These are phyloP conservation scores for Candida morakotiae DNA, from an alignment of 805 yeast genomes.

Conservation along the genomic window DNA sequence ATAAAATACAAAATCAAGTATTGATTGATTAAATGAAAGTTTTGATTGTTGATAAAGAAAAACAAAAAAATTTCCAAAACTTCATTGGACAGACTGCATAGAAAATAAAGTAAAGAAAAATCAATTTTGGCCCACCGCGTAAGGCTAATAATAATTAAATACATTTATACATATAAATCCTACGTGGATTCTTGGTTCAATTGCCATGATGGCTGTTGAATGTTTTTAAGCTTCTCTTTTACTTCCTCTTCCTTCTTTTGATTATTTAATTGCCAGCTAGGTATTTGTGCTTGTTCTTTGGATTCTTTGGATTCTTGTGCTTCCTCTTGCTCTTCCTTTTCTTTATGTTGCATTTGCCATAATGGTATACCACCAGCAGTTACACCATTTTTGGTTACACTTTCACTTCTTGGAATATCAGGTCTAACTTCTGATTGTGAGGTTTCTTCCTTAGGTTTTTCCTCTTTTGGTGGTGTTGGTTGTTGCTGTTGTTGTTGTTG, in stretches of 20 bases:
- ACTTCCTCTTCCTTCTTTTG: slow-evolving; percentile 20
- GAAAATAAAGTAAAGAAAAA: neutral
- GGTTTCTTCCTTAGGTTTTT: slow-evolving; percentile 6
- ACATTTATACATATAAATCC: too few relatives aligned
- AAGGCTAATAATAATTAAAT: neutral
- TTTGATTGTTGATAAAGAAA: neutral
- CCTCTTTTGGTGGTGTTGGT: neutral
- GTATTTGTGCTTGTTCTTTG: slow-evolving; percentile 13
- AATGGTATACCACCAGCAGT: slow-evolving; percentile 42
- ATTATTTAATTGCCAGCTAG: slow-evolving; percentile 9
- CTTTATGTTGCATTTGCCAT: slow-evolving; percentile 40
- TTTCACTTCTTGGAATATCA: slow-evolving; percentile 1
- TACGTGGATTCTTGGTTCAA: slow-evolving; percentile 15
- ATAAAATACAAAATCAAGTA: neutral
- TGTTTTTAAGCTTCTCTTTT: slow-evolving; percentile 26
- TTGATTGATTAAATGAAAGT: too few relatives aligned
- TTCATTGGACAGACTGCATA: neutral
- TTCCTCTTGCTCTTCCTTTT: slow-evolving; percentile 20
- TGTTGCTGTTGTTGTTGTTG: neutral
- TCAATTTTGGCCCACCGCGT: too few relatives aligned
- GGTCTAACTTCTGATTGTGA: slow-evolving; percentile 7
- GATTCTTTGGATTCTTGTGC: too few relatives aligned
- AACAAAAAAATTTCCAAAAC: neutral
- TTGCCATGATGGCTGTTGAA: slow-evolving; percentile 45
- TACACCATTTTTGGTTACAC: slow-evolving; percentile 18